These are phyloP conservation scores for Phaeotremella skinneri DNA, from an alignment of 768 basidiomycete genomes.

Conservation along the genomic window DNA sequence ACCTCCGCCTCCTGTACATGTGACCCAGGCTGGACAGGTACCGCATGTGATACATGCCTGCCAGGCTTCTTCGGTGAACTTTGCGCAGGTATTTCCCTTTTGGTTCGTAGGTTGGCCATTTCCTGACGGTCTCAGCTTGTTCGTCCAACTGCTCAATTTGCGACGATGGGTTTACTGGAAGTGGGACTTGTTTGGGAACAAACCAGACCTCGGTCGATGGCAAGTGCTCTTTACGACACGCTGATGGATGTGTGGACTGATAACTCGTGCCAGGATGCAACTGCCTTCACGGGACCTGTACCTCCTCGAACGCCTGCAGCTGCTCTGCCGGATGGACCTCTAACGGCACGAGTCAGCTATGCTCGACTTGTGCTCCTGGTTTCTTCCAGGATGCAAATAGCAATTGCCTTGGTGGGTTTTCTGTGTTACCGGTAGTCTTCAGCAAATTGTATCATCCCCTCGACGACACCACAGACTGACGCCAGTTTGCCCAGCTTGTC, in stretches of 20 bases:
- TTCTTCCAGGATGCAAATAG: constrained; percentile 33
- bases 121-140: constrained; percentile 32
- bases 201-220: constrained; percentile 19
- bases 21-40: constrained; percentile 41
- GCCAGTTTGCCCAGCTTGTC: constrained; percentile 37
- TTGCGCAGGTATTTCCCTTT: constrained; percentile 28
- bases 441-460: not conserved
- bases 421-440: not conserved
- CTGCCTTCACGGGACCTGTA: constrained; percentile 45
- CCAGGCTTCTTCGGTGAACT: constrained; percentile 33
- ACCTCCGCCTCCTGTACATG: constrained; percentile 30
- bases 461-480: not conserved
- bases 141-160: constrained; percentile 33
- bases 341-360: constrained; percentile 23
- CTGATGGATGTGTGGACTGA: not conserved
- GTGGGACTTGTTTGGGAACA: constrained; percentile 43
- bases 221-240: constrained; percentile 9
- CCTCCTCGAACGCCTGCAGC: constrained; percentile 26
- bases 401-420: constrained; percentile 37
- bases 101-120: not conserved
- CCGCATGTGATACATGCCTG: constrained; percentile 36
- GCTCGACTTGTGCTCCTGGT: constrained; percentile 36
- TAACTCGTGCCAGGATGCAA: constrained; percentile 31
- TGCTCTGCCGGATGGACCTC: constrained; percentile 46
- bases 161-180: constrained; percentile 42